Evolutionary conservation across 371 early-diverging fungal species (phyloP).

Genomic region (Mortierella sp.): DNA sequence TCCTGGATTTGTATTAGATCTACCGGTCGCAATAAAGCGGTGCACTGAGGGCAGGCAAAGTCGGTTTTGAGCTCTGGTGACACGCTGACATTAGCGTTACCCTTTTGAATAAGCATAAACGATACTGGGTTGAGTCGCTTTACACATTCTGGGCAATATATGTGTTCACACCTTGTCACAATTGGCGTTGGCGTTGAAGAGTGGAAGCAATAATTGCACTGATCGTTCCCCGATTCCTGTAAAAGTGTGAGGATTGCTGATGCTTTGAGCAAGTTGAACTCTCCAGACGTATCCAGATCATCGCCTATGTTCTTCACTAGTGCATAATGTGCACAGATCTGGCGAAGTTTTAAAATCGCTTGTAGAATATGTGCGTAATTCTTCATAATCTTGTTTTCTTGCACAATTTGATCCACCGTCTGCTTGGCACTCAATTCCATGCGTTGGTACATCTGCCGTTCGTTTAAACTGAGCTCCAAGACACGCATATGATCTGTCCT

Average conservation of each 20-base stretch:
- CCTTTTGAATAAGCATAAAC: slow-evolving; percentile 48
- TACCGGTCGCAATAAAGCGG: slow-evolving; percentile 13
- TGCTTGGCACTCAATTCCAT: slow-evolving; percentile 57
- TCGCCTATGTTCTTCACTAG: slow-evolving; percentile 48
- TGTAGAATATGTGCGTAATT: slow-evolving; percentile 72
- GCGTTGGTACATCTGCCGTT: slow-evolving; percentile 67
- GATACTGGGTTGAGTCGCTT: slow-evolving; percentile 42
- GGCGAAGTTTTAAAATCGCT: slow-evolving; percentile 70
- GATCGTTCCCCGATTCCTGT: slow-evolving; percentile 55
- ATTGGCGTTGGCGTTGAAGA: slow-evolving; percentile 33
- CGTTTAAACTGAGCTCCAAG: slow-evolving; percentile 64
- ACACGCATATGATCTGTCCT: slow-evolving; percentile 57
- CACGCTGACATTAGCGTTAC: slow-evolving; percentile 51
- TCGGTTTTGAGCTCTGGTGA: slow-evolving; percentile 45
- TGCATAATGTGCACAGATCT: slow-evolving; percentile 60
- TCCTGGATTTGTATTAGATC: slow-evolving; percentile 51
- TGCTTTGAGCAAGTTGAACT: slow-evolving; percentile 51
- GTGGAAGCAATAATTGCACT: slow-evolving; percentile 49
- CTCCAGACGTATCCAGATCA: slow-evolving; percentile 47
- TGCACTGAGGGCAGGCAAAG: slow-evolving; percentile 43
- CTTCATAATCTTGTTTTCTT: slow-evolving; percentile 64
- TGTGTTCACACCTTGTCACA: slow-evolving; percentile 56
- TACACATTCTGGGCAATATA: slow-evolving; percentile 56
- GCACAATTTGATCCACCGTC: slow-evolving; percentile 58
- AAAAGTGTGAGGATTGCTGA: slow-evolving; percentile 37